Evolutionary conservation across 805 yeast species (phyloP).

Genomic region (Yamadazyma scolyti): DNA sequence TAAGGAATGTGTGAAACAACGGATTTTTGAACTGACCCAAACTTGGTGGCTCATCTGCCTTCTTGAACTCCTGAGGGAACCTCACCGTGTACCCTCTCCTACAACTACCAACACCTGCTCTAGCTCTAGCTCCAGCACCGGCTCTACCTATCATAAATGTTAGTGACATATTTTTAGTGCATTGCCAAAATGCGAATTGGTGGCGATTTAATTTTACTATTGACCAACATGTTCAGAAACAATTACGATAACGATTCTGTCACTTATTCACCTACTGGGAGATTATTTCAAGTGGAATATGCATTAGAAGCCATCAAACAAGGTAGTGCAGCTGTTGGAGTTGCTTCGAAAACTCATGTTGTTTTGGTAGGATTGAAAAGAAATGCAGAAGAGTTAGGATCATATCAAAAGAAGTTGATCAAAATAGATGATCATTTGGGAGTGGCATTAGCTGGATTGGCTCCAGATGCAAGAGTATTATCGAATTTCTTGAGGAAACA

Average conservation of each 20-base stretch:
- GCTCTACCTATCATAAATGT: too few species aligned
- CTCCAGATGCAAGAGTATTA: slow-evolving; percentile 96
- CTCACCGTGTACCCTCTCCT: slow-evolving; percentile 3
- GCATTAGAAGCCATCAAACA: slow-evolving; percentile 96
- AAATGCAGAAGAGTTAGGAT: slow-evolving; percentile 95
- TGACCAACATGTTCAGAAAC: slow-evolving; percentile 71
- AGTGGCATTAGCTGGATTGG: slow-evolving; percentile 92
- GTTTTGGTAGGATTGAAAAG: slow-evolving; percentile 92
- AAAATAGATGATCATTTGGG: slow-evolving; percentile 93
- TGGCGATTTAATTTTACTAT: slow-evolving; percentile 2
- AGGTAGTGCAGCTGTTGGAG: slow-evolving; percentile 96
- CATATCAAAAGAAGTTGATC: slow-evolving; percentile 91
- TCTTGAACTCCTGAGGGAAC: slow-evolving; percentile 4
- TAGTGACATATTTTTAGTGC: too few species aligned
- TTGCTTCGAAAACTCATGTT: slow-evolving; percentile 80
- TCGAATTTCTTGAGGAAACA: slow-evolving; percentile 87
- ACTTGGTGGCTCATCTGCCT: slow-evolving; percentile 19
- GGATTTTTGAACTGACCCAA: slow-evolving; percentile 36
- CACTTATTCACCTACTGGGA: slow-evolving; percentile 93
- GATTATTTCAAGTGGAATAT: slow-evolving; percentile 84
- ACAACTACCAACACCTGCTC: too few species aligned
- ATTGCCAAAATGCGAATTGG: slow-evolving; percentile 1
- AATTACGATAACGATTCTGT: slow-evolving; percentile 98
- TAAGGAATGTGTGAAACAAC: slow-evolving; percentile 32
- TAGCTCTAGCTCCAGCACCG: neutral